Conservation (phyloP, 176 grass and related monocot species). For the Olyra latifolia region DNA sequence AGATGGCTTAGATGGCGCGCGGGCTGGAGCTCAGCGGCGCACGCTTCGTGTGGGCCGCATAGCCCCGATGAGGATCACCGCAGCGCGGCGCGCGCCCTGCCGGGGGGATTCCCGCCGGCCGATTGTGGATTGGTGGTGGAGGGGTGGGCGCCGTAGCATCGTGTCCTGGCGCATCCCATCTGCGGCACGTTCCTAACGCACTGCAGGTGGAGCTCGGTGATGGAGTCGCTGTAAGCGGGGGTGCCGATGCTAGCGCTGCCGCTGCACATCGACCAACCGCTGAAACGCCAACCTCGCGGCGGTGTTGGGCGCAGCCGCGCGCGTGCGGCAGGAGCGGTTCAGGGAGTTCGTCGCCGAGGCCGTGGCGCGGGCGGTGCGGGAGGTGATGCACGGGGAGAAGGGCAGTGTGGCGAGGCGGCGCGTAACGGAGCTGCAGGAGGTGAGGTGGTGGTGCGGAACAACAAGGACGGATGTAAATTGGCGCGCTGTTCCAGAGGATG, state of each 20-base stretch:
- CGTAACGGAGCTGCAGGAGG: conserved; percentile 40
- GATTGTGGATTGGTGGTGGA: conserved; percentile 54
- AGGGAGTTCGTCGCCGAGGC: conserved; percentile 54
- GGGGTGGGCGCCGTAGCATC: conserved; percentile 76
- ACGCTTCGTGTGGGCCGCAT: conserved; percentile 57
- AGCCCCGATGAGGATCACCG: neutral
- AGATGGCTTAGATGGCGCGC: conserved; percentile 53
- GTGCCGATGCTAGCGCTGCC: conserved; percentile 72
- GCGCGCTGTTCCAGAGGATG: conserved; percentile 43
- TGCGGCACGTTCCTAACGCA: conserved; percentile 79
- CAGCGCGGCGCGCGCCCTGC: neutral
- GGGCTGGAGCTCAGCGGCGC: conserved; percentile 68
- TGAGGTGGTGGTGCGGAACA: conserved; percentile 29
- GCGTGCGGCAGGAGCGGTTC: conserved; percentile 42
- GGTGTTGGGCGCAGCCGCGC: conserved; percentile 59
- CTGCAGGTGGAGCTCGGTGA: conserved; percentile 87
- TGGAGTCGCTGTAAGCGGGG: conserved; percentile 59
- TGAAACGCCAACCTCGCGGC: conserved; percentile 56
- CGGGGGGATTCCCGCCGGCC: conserved; percentile 17
- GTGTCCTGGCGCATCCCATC: conserved; percentile 36
- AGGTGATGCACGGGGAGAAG: conserved; percentile 31
- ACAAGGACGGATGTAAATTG: conserved; percentile 34
- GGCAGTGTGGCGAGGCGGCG: conserved; percentile 23
- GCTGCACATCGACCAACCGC: conserved; percentile 72
- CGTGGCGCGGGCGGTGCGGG: conserved; percentile 40